These are phyloP conservation scores for Pontederia paniculata DNA, from an alignment of 176 grass and related monocot species.

Conservation along the genomic window DNA sequence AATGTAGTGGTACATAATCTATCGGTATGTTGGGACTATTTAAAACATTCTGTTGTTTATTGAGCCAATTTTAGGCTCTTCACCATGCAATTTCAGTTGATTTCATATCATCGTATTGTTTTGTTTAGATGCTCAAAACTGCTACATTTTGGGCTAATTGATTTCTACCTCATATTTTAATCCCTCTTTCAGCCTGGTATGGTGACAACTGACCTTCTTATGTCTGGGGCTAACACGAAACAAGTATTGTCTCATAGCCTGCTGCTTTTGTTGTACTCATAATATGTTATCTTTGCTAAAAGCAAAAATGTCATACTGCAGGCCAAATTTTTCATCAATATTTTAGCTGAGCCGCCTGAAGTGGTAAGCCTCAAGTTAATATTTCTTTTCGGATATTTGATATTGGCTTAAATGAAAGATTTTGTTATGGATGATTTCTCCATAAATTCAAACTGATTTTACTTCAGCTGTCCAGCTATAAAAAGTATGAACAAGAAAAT, in stretches of 20 bases:
- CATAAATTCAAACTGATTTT: neutral
- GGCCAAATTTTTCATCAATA: slow-evolving; percentile 99
- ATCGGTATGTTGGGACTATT: slow-evolving; percentile 41
- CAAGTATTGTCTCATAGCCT: slow-evolving; percentile 38
- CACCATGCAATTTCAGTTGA: too few relatives aligned
- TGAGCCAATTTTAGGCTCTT: neutral
- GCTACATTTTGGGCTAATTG: neutral
- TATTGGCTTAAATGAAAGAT: neutral
- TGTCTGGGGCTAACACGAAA: slow-evolving; percentile 96
- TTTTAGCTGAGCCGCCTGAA: slow-evolving; percentile 92
- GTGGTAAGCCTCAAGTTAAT: slow-evolving; percentile 52
- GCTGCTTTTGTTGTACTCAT: slow-evolving; percentile 10
- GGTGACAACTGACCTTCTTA: slow-evolving; percentile 98
- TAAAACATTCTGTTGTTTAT: neutral
- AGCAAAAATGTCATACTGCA: slow-evolving; percentile 16
- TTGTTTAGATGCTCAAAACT: too few relatives aligned
- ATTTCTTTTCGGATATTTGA: neutral
- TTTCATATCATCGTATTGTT: too few relatives aligned
- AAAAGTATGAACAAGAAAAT: too few relatives aligned
- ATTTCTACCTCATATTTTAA: slow-evolving; percentile 9
- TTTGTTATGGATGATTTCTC: neutral
- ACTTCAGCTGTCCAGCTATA: neutral
- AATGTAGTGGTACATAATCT: slow-evolving; percentile 98
- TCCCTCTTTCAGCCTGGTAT: slow-evolving; percentile 83
- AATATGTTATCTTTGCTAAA: slow-evolving; percentile 16